A percentile compares a stretch with the other conserved stretches of the same genome.
phyloP scores from a whole-genome alignment of 208 protist genomes.

The Herpetomonas samuelpessoai region DNA sequence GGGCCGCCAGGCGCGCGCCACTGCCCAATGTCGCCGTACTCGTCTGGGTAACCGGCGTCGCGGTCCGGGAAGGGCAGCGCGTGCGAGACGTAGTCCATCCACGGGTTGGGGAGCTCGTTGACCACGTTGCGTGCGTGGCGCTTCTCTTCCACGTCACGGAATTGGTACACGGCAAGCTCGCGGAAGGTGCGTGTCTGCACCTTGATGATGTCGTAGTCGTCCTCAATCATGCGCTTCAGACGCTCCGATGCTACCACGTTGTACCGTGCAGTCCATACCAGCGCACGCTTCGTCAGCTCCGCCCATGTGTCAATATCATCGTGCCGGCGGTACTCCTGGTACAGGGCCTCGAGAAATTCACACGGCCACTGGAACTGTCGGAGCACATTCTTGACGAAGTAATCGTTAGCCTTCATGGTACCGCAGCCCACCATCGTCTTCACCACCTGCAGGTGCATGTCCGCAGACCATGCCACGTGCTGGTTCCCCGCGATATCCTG shows the following conservation, averaged over 20 bases:
- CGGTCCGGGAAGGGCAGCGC: constrained; percentile 89
- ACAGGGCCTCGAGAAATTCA: constrained; percentile 80
- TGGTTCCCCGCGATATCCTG: constrained; percentile 69
- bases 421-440: constrained; percentile 72
- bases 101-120: constrained; percentile 88
- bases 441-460: constrained; percentile 87
- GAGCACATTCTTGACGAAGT: constrained; percentile 90
- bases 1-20: constrained; percentile 85
- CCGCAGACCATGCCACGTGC: constrained; percentile 78
- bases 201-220: constrained; percentile 86
- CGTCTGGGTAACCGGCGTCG: constrained; percentile 87
- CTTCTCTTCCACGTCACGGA: constrained; percentile 86
- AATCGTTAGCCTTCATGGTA: constrained; percentile 88
- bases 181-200: constrained; percentile 89
- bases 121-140: constrained; percentile 62
- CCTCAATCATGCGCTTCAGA: constrained; percentile 81
- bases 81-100: constrained; percentile 87
- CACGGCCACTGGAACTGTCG: constrained; percentile 81
- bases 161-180: constrained; percentile 89
- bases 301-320: constrained; percentile 80
- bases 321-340: constrained; percentile 86
- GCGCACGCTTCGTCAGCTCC: constrained; percentile 85
- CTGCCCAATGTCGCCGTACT: constrained; percentile 91
- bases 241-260: constrained; percentile 73
- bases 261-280: constrained; percentile 91